These are phyloP conservation scores for Clitoria ternatea DNA, from an alignment of 306 rosid species.

Conservation along the genomic window DNA sequence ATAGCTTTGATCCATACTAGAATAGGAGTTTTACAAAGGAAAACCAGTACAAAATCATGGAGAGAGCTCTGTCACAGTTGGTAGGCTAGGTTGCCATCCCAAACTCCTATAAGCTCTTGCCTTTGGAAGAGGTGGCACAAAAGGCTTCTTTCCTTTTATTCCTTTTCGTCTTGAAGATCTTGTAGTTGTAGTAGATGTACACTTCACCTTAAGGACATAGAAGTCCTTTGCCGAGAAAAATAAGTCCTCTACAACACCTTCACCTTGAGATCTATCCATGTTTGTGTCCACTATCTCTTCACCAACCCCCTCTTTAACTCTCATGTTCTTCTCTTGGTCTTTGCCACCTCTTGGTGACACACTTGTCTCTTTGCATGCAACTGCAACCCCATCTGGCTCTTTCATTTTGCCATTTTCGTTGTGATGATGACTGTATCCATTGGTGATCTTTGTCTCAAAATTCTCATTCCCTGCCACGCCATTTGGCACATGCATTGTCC, in stretches of 20 bases:
- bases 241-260: constrained; percentile 29
- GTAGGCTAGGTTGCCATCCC: constrained; percentile 81
- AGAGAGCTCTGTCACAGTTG: constrained; percentile 67
- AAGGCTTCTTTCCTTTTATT: constrained; percentile 48
- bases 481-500: neutral
- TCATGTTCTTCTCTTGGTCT: neutral
- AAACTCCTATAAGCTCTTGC: constrained; percentile 28
- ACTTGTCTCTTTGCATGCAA: constrained; percentile 1
- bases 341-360: neutral
- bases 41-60: constrained; percentile 43
- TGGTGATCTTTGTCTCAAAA: neutral
- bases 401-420: constrained; percentile 20
- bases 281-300: constrained; percentile 17
- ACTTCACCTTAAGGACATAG: constrained; percentile 29
- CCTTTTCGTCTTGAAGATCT: constrained; percentile 36
- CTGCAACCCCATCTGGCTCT: neutral
- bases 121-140: constrained; percentile 61
- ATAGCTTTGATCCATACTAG: constrained; percentile 1
- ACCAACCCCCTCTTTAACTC: neutral
- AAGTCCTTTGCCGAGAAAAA: constrained; percentile 39
- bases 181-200: constrained; percentile 1
- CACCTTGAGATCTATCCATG: constrained; percentile 1
- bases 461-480: neutral
- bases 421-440: neutral
- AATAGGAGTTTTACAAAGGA: neutral